Base-by-base conservation (phyloP, 768 basidiomycete genomes). In the Mycena pura region DNA sequence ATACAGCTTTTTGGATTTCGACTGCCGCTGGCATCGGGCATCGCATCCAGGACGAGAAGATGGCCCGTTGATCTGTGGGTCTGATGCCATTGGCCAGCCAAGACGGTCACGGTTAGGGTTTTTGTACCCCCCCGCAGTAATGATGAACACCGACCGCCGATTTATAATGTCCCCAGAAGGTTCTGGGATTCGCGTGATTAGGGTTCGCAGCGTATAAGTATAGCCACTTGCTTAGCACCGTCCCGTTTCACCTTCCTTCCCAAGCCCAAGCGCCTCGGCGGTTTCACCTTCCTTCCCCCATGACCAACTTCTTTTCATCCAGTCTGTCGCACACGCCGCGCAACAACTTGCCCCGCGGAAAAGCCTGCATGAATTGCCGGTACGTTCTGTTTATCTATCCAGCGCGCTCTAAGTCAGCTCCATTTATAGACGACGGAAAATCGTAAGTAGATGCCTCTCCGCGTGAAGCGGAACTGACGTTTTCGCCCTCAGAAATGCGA, bases 401-500 rank as follows among this genome's bases (percentile, higher is more conserved):
- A 5, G n/a, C 21, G 21, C 31, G 40, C 40, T 24, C 5, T 14
- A 15, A 32, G 9, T 44, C 27, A 17, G n/a, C 17, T 17, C 27
- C 14, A 43, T 60, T 39, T 29, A 13, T 19, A 60, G 64, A 29
- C 59, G 64, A 24, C 53, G 64, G n/a, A 66, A 66, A 55, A 66
- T 66, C 40, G 64, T 46, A 44, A 17, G 51, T 62, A 22, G 3
- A n/a, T n/a, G 9, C 38, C 9, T 19, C 21, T 39, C n/a, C 32
- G 2, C n/a, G 13, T 21, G 9, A 17, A 28, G 13, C 15, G 27
- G 40, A 25, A 17, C 14, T 39, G 10, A 34, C 25, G 11, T 39
- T 44, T 24, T 9, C 14, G 14, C 22, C 21, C 36, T 31, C 54
- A 87, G 86, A 80, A 77, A 70, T 87, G 86, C 57, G 84, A 87